Conservation (phyloP, 768 basidiomycete genomes). For the Auricularia cornea region DNA sequence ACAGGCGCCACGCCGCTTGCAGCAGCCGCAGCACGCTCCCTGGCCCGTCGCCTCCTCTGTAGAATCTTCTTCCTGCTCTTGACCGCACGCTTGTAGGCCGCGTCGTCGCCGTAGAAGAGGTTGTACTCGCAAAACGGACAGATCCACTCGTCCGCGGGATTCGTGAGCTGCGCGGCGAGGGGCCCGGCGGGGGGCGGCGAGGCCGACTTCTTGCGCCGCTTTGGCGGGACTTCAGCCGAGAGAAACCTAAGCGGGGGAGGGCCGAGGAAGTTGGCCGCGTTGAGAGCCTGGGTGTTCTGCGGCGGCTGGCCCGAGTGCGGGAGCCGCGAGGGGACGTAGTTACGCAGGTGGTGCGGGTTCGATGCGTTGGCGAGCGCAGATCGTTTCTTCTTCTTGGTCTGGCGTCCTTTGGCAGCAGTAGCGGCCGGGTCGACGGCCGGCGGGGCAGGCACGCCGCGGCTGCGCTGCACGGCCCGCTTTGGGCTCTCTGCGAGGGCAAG, state of each 20-base stretch:
- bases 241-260: constrained; percentile 61
- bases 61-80: constrained; percentile 73
- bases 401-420: constrained; percentile 15
- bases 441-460: constrained; percentile 7
- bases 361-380: constrained; percentile 85
- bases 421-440: background rate
- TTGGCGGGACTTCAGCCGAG: constrained; percentile 55
- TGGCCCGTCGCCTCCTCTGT: constrained; percentile 56
- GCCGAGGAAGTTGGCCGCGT: constrained; percentile 42
- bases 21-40: constrained; percentile 56
- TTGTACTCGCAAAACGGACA: constrained; percentile 92
- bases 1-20: constrained; percentile 32
- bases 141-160: constrained; percentile 82
- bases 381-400: constrained; percentile 87
- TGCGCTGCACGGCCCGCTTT: constrained; percentile 4
- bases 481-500: constrained; percentile 28
- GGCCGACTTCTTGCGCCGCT: constrained; percentile 22
- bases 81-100: constrained; percentile 54
- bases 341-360: constrained; percentile 91
- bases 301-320: constrained; percentile 33
- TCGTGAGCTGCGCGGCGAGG: constrained; percentile 26
- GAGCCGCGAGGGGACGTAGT: constrained; percentile 83
- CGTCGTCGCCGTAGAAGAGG: constrained; percentile 81
- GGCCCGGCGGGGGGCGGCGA: constrained; percentile 21
- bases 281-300: constrained; percentile 31